Percentiles rank a stretch among this genome's conserved stretches.
phyloP scores from a whole-genome alignment of 768 basidiomycete genomes.

The Multifurca ochricompacta region DNA sequence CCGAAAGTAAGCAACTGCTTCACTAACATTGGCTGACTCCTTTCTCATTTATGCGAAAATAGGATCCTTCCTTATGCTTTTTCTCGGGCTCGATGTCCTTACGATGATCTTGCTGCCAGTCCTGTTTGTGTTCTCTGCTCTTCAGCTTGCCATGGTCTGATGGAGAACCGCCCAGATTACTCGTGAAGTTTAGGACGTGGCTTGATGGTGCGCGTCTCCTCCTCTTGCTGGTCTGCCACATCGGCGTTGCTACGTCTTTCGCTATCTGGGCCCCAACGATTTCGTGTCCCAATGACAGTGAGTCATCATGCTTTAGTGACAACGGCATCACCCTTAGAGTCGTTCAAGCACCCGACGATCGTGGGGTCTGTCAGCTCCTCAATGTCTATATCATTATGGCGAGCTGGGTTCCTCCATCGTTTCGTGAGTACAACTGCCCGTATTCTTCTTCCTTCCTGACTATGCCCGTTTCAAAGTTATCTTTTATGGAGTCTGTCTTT shows the following conservation, averaged over 20 bases:
- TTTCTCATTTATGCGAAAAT: background rate
- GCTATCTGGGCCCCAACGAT: slow-evolving; percentile 37
- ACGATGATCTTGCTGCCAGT: slow-evolving; percentile 37
- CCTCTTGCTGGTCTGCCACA: slow-evolving; percentile 38
- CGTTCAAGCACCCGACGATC: slow-evolving; percentile 32
- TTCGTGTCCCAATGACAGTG: slow-evolving; percentile 38
- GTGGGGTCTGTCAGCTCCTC: slow-evolving; percentile 41
- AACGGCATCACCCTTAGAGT: background rate
- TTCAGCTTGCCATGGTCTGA: slow-evolving; percentile 16
- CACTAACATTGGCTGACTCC: background rate
- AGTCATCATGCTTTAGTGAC: slow-evolving; percentile 15
- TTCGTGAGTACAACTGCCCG: slow-evolving; percentile 30
- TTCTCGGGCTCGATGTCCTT: slow-evolving; percentile 35
- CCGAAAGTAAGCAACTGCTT: slow-evolving; percentile 37
- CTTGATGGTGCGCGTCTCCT: slow-evolving; percentile 45
- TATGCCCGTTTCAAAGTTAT: slow-evolving; percentile 30
- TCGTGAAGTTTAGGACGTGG: slow-evolving; percentile 44
- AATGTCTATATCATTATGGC: slow-evolving; percentile 41
- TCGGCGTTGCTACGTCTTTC: slow-evolving; percentile 38
- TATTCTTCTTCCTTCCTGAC: slow-evolving; percentile 1
- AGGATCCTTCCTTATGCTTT: slow-evolving; percentile 41
- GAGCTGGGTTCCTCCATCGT: slow-evolving; percentile 46
- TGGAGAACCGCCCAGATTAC: slow-evolving; percentile 30
- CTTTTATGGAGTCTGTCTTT: slow-evolving; percentile 37
- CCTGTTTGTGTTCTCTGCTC: slow-evolving; percentile 30